Evolutionary conservation across 371 early-diverging fungal species (phyloP), one percentile per base, ranked within the genome.

Genomic region (Circinella minor): DNA sequence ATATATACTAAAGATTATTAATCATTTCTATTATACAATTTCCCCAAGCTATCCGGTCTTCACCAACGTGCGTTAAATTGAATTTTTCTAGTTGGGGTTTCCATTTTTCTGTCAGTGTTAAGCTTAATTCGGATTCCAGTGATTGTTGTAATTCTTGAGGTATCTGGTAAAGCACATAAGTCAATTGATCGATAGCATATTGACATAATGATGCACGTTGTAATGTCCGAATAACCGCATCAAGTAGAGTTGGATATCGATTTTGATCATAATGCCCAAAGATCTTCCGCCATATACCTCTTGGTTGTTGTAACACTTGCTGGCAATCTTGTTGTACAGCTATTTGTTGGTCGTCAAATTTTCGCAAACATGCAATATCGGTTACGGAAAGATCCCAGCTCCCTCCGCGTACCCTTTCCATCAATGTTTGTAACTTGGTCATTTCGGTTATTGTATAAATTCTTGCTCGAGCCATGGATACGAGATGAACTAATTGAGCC

Each of bases 141-240:
- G 71, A 73, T 4, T 63, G 36, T 48, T 82, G 83, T n/a, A 81
- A 68, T 36, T 71, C 66, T 3, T 39, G 34, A 11, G 83, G 77
- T 4, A 85, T 76, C 6, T 64, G 65, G 38, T 85, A 85, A 13
- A 81, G 11, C 27, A 39, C 54, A 66, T 79, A 85, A 0, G 71
- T 67, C 49, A 83, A 63, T 51, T 82, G 85, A 65, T 85, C 83
- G n/a, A 85, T 68, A 6, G 69, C 72, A 47, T 74, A 75, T 69
- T 83, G 85, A 59, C 79, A 77, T 7, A 82, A 57, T 4, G 83
- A 78, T 0, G 77, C 65, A 3, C 73, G 62, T 18, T 76, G 75
- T 20, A 81, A 57, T 11, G 78, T 66, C 2, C 66, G 63, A 11
- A 57, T 65, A 37, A 77, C 61, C 4, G 47, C 54, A 4, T 70